Conservation (phyloP, 768 basidiomycete genomes). For the Agaricus blazei region DNA sequence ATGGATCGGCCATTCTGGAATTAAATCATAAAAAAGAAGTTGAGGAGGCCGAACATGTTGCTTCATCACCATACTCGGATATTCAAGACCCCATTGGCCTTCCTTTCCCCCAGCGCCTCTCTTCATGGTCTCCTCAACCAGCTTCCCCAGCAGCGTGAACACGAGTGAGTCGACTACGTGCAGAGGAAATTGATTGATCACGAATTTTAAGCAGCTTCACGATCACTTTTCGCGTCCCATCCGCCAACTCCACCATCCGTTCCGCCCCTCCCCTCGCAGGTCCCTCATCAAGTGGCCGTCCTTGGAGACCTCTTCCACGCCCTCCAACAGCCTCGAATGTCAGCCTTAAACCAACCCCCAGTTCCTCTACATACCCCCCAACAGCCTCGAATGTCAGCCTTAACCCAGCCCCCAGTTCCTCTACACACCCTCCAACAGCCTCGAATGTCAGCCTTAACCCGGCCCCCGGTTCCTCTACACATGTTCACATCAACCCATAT, state of each 20-base stretch:
- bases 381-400: neutral
- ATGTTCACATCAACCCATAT: neutral
- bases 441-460: neutral
- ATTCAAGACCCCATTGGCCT: neutral
- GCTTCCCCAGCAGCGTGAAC: conserved; percentile 5
- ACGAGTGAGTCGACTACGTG: neutral
- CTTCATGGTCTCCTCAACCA: neutral
- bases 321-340: neutral
- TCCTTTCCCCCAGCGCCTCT: neutral
- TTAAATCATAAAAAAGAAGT: conserved; percentile 24
- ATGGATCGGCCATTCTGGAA: conserved; percentile 50
- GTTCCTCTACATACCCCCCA: conserved; percentile 1
- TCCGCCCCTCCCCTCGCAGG: neutral
- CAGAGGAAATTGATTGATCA: neutral
- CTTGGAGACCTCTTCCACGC: conserved; percentile 3
- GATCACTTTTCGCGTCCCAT: neutral
- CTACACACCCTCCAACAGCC: neutral
- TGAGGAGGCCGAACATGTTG: conserved; percentile 18
- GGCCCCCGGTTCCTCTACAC: conserved; percentile 5
- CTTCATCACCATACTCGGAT: neutral
- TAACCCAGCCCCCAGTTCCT: neutral
- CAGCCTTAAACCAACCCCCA: no score
- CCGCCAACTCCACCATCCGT: neutral
- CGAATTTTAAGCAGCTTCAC: conserved; percentile 1
- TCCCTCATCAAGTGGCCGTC: neutral